Base-by-base conservation (phyloP, 75 land plant genomes). In the Chamaecyparis obtusa region DNA sequence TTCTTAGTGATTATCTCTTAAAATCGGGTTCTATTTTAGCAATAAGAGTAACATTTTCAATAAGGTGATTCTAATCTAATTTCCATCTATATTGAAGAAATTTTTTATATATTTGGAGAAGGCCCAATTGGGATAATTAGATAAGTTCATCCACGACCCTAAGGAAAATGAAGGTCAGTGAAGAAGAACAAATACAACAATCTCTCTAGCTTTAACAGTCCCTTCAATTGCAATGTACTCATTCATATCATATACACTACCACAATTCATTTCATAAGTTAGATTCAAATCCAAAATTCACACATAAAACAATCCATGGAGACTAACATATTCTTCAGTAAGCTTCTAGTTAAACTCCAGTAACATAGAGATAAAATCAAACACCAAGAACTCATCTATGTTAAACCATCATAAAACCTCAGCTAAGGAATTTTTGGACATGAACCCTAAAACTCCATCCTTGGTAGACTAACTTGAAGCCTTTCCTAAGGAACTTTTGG, bases 351-450 rank as follows among this genome's bases (percentile, higher is more conserved):
- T 9, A 7, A 51, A 24, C 41, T 33, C 57, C 64, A 35, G 16
- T 64, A 41, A 43, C 27, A 43, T 17, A 79, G 49, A 80, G 3
- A 51, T 54, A 54, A 16, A 27, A 84, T 21, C 46, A 19, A 84
- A 4, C 32, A 17, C 85, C 44, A 9, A 44, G 43, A 27, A 41
- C 85, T 9, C 15, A 44, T 43, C 83, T 83, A 85, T 87, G 71
- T 85, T 93, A 24, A 94, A 94, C 33, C 92, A 94, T 32, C 89
- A 92, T 32, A 87, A 85, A 77, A 92, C 93, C 56, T 88, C 91
- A 32, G 89, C 89, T 35, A 86, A 80, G 43, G 88, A 89, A 64
- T 86, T 89, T 48, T 88, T 93, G 13, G 86, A 88, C 84, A 44
- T 80, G 60, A 21, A 60, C 67, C 41, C 46, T 75, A 48, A 48